Base-by-base conservation (phyloP, 2,329 filamentous ascomycete genomes). In the Albophoma yamanashiensis region DNA sequence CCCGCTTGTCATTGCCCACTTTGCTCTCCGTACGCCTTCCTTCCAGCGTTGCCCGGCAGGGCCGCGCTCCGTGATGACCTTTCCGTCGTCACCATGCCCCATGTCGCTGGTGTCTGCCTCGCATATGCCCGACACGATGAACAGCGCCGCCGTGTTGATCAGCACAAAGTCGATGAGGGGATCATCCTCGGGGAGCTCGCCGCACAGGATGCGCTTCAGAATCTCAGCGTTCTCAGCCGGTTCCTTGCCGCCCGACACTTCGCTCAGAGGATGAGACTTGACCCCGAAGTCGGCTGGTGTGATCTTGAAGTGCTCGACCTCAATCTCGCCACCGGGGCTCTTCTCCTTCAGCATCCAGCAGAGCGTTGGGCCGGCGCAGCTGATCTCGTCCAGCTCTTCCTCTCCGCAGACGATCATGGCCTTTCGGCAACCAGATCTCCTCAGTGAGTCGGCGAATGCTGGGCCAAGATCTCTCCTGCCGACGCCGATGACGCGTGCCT, bases 361-460 rank as follows among this genome's bases (percentile, higher is more conserved):
- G 68, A 89, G 86, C 2, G 92, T 96, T 42, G 81, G 81, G 0
- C 94, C 93, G 1, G 93, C 94, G 67, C 93, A 97, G 67, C 89
- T 94, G 63, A 99, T 85, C 77, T 99, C 94, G 71, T 99, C 94
- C 38, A 99, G 84, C 67, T 97, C 91, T 76, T 97, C 95, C 65
- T 89, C 88, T 52, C 94, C 94, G 70, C 93, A 99, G 22, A 97
- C 89, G 27, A 99, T 84, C 74, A 99, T 78, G 3, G 90, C 92
- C 74, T 97, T 97, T 63, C 79, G 85, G 50, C 85, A 86, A 34
- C 92, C 92, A 20, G 85, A 83, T 65, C 94, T 80, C 42, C 82
- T 82, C 58, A 99, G 77, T 0, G 93, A 91, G 66, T 96, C 89
- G 2, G 90, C 90, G 71, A 97, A 99, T 11, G 95, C 88, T 2